phyloP scores from a whole-genome alignment of 306 rosid species.

The Argentina anserina region DNA sequence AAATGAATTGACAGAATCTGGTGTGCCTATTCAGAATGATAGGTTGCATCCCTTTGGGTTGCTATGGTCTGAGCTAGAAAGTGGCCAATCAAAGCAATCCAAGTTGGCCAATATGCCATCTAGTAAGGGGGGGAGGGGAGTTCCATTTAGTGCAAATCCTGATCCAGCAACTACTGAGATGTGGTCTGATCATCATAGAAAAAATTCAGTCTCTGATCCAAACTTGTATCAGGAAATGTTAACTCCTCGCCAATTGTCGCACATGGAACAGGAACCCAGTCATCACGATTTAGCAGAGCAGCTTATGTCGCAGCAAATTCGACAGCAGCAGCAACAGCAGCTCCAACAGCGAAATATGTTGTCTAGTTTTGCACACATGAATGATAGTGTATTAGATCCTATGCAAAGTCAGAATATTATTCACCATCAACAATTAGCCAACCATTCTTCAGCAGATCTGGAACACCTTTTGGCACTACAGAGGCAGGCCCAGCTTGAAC shows the following conservation, averaged over 20 bases:
- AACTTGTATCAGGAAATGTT: conserved; percentile 33
- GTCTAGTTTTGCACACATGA: conserved; percentile 36
- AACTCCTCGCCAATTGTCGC: conserved; percentile 32
- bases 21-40: conserved; percentile 35
- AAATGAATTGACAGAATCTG: conserved; percentile 35
- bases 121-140: conserved; percentile 33
- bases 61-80: conserved; percentile 59
- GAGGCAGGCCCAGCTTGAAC: conserved; percentile 46
- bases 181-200: conserved; percentile 44
- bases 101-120: conserved; percentile 31
- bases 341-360: conserved; percentile 42
- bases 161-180: conserved; percentile 39
- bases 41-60: conserved; percentile 60
- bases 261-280: conserved; percentile 38
- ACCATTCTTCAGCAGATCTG: conserved; percentile 35
- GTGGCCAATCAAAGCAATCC: conserved; percentile 28
- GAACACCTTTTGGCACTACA: conserved; percentile 42
- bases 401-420: conserved; percentile 40
- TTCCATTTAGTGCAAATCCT: conserved; percentile 33
- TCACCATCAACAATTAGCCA: conserved; percentile 45
- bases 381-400: conserved; percentile 44
- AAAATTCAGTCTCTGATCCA: conserved; percentile 34
- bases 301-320: conserved; percentile 43
- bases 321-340: conserved; percentile 38
- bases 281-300: conserved; percentile 50